Conservation (phyloP, 805 yeast genomes). For the Yarrowia sp. region DNA sequence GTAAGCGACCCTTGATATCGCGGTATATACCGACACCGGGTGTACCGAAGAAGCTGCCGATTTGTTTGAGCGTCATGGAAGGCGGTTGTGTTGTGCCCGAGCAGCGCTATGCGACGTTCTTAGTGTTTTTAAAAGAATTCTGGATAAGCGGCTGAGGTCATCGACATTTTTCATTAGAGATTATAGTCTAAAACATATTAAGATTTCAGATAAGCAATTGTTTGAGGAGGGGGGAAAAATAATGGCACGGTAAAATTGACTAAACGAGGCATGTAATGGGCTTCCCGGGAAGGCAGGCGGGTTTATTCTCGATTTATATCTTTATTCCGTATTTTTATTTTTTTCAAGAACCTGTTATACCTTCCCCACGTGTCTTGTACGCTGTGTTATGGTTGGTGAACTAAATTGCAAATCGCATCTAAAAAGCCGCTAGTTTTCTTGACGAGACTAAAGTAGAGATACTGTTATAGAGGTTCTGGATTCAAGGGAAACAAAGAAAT, state of each 20-base stretch:
- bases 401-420: not conserved
- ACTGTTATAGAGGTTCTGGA: not conserved
- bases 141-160: not conserved
- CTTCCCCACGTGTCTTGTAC: not conserved
- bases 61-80: not conserved
- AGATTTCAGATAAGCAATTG: constrained; percentile 18
- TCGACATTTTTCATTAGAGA: constrained; percentile 2
- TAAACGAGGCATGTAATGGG: not conserved
- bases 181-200: not conserved
- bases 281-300: not conserved
- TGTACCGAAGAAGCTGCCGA: constrained; percentile 27
- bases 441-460: not conserved
- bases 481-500: not conserved
- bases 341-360: not conserved
- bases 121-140: not conserved
- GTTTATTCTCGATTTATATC: not conserved
- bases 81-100: not conserved
- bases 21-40: constrained; percentile 51
- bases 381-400: not conserved
- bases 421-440: not conserved
- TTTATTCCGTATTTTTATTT: too few relatives aligned
- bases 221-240: not conserved
- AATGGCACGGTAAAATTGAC: too few relatives aligned
- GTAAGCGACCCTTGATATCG: constrained; percentile 53
- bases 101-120: not conserved